A percentile compares a stretch with the other conserved stretches of the same genome.
phyloP scores from a whole-genome alignment of 768 basidiomycete species.

The Mycena venus region DNA sequence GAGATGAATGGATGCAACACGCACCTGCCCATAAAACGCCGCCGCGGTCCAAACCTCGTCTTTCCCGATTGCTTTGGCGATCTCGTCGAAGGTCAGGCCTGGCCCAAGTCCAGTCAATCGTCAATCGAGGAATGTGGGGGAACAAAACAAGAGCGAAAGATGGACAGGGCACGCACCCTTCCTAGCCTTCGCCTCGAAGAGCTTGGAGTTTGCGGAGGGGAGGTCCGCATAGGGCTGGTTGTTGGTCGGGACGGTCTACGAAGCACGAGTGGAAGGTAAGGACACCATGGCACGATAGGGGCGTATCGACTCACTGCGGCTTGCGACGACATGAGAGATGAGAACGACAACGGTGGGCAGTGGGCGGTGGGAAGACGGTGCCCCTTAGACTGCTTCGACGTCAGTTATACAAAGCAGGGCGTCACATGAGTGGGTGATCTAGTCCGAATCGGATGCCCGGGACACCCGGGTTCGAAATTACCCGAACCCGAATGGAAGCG shows the following conservation, averaged over 20 bases:
- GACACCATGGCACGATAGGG: background rate
- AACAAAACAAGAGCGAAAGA: background rate
- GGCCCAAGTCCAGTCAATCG: background rate
- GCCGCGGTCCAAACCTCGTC: conserved; percentile 90
- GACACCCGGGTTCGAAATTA: background rate
- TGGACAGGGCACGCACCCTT: conserved; percentile 59
- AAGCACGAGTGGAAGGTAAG: background rate
- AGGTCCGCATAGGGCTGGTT: conserved; percentile 63
- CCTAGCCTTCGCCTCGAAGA: conserved; percentile 77
- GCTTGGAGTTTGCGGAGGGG: conserved; percentile 59
- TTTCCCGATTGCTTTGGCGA: conserved; percentile 74
- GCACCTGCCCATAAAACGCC: conserved; percentile 84
- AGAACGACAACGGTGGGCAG: background rate
- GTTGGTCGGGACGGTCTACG: conserved; percentile 59
- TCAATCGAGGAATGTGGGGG: background rate
- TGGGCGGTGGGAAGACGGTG: no score
- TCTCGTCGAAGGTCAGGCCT: conserved; percentile 79
- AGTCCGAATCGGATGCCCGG: background rate
- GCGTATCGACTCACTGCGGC: conserved; percentile 45
- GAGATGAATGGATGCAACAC: no score
- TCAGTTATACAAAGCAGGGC: background rate
- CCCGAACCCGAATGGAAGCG: no score
- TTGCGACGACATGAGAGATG: conserved; percentile 52
- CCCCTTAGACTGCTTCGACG: background rate
- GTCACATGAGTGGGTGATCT: conserved; percentile 16